Conservation (phyloP, 495 filamentous ascomycete genomes). For the Pyronema omphalodes region DNA sequence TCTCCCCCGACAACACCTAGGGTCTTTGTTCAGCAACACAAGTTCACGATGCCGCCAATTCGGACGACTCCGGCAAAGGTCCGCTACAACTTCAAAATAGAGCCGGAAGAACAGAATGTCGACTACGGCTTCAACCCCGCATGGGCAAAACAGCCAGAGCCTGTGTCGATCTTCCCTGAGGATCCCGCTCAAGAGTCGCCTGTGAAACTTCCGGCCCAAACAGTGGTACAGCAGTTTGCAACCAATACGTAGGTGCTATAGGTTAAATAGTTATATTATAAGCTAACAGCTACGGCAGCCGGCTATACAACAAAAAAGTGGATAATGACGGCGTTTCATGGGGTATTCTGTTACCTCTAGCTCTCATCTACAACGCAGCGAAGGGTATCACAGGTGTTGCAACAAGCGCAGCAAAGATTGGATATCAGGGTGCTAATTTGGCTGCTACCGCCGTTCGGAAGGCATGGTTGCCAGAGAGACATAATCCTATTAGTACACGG, state of each 20-base stretch:
- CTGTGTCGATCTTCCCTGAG: not conserved
- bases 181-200: not conserved
- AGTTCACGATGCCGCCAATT: not conserved
- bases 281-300: not conserved
- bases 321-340: not conserved
- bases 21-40: not conserved
- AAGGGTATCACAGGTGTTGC: not conserved
- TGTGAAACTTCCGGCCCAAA: not conserved
- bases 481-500: conserved; percentile 11
- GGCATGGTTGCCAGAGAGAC: not conserved
- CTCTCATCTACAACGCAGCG: not conserved
- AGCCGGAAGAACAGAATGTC: not conserved
- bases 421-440: not conserved
- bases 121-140: conserved; percentile 18
- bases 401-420: not conserved
- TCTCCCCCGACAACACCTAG: not conserved
- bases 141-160: conserved; percentile 11
- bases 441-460: not conserved
- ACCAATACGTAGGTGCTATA: not conserved
- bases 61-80: not conserved
- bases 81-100: not conserved
- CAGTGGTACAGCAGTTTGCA: not conserved
- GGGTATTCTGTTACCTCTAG: not conserved
- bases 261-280: not conserved
- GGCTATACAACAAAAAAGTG: not conserved